A percentile compares a stretch with the other conserved stretches of the same genome.
phyloP scores from a whole-genome alignment of 2,329 filamentous ascomycete species.

The Chaetomiaceae sp. region DNA sequence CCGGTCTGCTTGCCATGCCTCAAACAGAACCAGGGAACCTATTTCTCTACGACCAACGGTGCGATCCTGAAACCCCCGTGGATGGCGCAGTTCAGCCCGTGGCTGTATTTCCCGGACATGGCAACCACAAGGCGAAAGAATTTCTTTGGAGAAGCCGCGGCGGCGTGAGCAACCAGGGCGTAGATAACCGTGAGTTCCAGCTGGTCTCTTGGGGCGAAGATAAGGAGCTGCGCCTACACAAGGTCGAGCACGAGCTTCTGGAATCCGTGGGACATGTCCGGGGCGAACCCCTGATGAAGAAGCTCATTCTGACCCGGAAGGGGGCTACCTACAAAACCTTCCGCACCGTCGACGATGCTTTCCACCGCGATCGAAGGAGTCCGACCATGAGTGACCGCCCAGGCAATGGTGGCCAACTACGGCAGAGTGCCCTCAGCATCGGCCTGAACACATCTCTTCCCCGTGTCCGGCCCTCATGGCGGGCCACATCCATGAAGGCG shows the following conservation, averaged over 20 bases:
- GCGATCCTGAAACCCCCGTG: slow-evolving; percentile 39
- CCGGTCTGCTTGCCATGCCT: slow-evolving; percentile 83
- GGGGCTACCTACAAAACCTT: slow-evolving; percentile 84
- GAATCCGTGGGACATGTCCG: slow-evolving; percentile 68
- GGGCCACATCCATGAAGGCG: slow-evolving; percentile 55
- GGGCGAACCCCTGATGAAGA: slow-evolving; percentile 59
- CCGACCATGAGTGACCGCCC: slow-evolving; percentile 60
- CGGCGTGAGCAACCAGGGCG: slow-evolving; percentile 56
- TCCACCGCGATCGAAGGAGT: slow-evolving; percentile 52
- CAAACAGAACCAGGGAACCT: slow-evolving; percentile 81
- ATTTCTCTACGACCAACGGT: slow-evolving; percentile 72
- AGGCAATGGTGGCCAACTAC: slow-evolving; percentile 39
- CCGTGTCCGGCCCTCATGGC: slow-evolving; percentile 43
- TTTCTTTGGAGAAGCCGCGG: slow-evolving; percentile 86
- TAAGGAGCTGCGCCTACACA: slow-evolving; percentile 73
- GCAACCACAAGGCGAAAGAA: slow-evolving; percentile 72
- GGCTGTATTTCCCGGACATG: slow-evolving; percentile 56
- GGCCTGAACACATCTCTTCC: slow-evolving; percentile 37
- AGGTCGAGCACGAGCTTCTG: slow-evolving; percentile 60
- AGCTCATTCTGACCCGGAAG: slow-evolving; percentile 70
- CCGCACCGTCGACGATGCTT: slow-evolving; percentile 60
- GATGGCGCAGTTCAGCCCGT: slow-evolving; percentile 47
- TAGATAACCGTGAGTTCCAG: slow-evolving; percentile 85
- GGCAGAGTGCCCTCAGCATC: slow-evolving; percentile 36
- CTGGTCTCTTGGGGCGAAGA: slow-evolving; percentile 91